Conservation (phyloP, 2,329 filamentous ascomycete genomes). For the Clarireedia monteithiana region DNA sequence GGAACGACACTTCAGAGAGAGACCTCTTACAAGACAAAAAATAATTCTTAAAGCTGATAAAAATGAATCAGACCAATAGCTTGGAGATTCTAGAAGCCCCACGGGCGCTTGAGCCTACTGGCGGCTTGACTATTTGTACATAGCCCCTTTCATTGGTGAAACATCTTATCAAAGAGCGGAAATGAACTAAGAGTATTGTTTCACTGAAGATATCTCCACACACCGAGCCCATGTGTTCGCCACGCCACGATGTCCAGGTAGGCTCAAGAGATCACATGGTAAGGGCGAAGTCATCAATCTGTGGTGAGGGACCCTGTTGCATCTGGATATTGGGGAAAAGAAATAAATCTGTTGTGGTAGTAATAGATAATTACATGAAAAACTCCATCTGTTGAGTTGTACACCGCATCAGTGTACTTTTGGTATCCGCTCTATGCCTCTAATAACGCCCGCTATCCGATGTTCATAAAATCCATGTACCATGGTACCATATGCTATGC, state of each 20-base stretch:
- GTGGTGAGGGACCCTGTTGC: slow-evolving; percentile 8
- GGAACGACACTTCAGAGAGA: no score
- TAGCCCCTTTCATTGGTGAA: neutral
- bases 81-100: neutral
- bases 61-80: no score
- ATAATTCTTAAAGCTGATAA: no score
- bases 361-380: slow-evolving; percentile 1
- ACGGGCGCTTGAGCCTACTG: neutral
- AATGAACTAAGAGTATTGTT: neutral
- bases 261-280: neutral
- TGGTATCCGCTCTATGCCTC: neutral
- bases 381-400: neutral
- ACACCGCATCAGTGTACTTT: neutral
- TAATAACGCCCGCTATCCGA: neutral
- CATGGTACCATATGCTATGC: neutral
- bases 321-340: neutral
- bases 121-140: neutral
- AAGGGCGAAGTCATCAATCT: neutral
- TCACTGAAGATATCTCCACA: neutral
- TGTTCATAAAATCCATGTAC: neutral
- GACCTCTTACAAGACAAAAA: no score
- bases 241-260: no score
- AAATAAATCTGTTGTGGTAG: neutral
- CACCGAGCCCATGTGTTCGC: no score
- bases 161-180: neutral